These are phyloP conservation scores for Exophiala oligosperma DNA, from an alignment of 2,329 filamentous ascomycete species.

Conservation along the genomic window DNA sequence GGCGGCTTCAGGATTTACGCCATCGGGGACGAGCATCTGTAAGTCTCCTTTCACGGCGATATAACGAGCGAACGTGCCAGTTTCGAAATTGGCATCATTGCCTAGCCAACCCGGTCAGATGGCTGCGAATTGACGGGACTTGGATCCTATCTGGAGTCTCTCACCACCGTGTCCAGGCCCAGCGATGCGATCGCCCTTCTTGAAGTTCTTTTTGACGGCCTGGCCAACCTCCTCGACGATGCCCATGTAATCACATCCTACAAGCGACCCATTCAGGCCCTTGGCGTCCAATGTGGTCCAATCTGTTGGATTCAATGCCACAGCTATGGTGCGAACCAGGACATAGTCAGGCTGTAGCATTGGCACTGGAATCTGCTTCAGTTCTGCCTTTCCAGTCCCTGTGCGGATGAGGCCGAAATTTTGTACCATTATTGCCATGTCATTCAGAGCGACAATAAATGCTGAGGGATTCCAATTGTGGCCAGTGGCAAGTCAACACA, in stretches of 20 bases:
- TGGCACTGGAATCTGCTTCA: neutral
- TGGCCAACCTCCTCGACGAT: slow-evolving; percentile 52
- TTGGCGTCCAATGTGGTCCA: slow-evolving; percentile 47
- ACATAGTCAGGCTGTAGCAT: slow-evolving; percentile 42
- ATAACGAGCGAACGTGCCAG: slow-evolving; percentile 57
- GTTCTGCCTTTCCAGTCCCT: too few relatives aligned
- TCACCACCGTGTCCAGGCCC: slow-evolving; percentile 50
- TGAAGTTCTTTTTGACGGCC: slow-evolving; percentile 47
- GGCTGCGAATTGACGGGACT: too few relatives aligned
- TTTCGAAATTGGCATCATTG: slow-evolving; percentile 31
- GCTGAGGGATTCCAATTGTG: too few relatives aligned
- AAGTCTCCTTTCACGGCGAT: slow-evolving; percentile 54
- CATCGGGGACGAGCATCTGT: slow-evolving; percentile 48
- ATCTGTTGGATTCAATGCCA: slow-evolving; percentile 58
- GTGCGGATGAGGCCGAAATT: too few relatives aligned
- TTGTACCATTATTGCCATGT: too few relatives aligned
- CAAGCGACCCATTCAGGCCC: slow-evolving; percentile 39
- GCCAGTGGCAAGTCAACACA: too few relatives aligned
- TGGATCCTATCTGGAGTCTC: too few relatives aligned
- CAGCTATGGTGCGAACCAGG: slow-evolving; percentile 50
- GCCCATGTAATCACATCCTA: slow-evolving; percentile 55
- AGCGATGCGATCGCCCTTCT: slow-evolving; percentile 54
- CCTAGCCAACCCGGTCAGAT: too few relatives aligned
- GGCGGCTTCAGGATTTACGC: slow-evolving; percentile 52
- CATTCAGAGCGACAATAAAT: too few relatives aligned